Conservation (phyloP, 495 filamentous ascomycete species). For the Evernia prunastri region DNA sequence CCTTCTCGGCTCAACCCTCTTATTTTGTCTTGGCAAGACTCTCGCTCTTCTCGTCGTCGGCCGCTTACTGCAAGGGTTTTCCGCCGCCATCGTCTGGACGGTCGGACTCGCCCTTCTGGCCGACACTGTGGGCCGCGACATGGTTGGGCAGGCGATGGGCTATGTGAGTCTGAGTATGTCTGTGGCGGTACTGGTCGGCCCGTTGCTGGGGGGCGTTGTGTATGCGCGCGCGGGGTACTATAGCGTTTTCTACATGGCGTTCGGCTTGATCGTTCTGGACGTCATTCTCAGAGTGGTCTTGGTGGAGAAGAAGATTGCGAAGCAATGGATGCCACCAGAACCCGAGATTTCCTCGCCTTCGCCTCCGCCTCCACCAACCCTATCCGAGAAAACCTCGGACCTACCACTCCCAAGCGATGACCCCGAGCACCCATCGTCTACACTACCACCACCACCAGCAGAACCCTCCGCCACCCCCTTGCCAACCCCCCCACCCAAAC, state of each 20-base stretch:
- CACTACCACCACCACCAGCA: not conserved
- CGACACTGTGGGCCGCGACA: constrained; percentile 65
- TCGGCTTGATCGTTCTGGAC: constrained; percentile 62
- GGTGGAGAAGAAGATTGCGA: constrained; percentile 74
- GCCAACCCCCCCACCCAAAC: not conserved
- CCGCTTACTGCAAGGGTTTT: constrained; percentile 63
- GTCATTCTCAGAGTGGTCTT: constrained; percentile 60
- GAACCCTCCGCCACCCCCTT: not conserved
- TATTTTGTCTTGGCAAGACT: constrained; percentile 68
- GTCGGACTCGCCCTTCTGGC: constrained; percentile 72
- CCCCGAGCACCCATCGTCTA: not conserved
- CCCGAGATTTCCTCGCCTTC: constrained; percentile 2
- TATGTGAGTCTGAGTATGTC: constrained; percentile 66
- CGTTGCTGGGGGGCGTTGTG: constrained; percentile 71
- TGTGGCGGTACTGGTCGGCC: constrained; percentile 62
- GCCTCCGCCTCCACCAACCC: not conserved
- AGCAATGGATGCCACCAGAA: constrained; percentile 46
- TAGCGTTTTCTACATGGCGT: constrained; percentile 66
- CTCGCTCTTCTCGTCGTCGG: constrained; percentile 62
- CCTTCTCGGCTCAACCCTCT: constrained; percentile 59
- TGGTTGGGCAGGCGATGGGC: constrained; percentile 68
- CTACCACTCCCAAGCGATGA: too few species aligned
- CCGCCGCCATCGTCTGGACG: constrained; percentile 75
- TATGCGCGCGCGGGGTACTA: constrained; percentile 71
- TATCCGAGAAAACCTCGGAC: too few species aligned